These are phyloP conservation scores for Penicillium polonicum DNA, from an alignment of 2,329 filamentous ascomycete species.

Conservation along the genomic window DNA sequence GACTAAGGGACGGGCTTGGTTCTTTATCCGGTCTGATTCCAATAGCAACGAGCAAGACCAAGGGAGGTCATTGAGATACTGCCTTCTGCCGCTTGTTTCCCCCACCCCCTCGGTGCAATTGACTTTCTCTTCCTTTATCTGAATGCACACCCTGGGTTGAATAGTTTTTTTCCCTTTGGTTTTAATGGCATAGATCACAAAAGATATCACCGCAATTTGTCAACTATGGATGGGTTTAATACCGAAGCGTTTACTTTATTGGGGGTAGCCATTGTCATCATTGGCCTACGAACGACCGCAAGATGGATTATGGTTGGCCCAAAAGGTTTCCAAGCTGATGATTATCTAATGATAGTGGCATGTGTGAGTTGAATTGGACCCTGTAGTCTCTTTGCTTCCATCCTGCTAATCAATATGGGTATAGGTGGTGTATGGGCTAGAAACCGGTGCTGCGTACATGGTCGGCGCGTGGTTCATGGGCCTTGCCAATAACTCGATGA, in stretches of 20 bases:
- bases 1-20: slow-evolving; percentile 13
- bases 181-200: neutral
- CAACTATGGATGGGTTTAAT: slow-evolving; percentile 35
- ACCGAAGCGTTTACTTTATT: slow-evolving; percentile 54
- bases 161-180: neutral
- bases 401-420: neutral
- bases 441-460: slow-evolving; percentile 52
- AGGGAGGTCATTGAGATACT: slow-evolving; percentile 9
- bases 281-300: slow-evolving; percentile 52
- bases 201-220: neutral
- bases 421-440: slow-evolving; percentile 52
- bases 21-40: slow-evolving; percentile 26
- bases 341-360: slow-evolving; percentile 59
- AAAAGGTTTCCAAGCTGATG: slow-evolving; percentile 55
- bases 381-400: neutral
- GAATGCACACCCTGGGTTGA: slow-evolving; percentile 10
- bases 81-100: slow-evolving; percentile 1
- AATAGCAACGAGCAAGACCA: slow-evolving; percentile 19
- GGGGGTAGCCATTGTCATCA: slow-evolving; percentile 51
- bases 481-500: slow-evolving; percentile 59
- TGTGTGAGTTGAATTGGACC: slow-evolving; percentile 42
- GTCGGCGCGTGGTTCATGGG: slow-evolving; percentile 52
- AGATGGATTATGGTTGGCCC: slow-evolving; percentile 51
- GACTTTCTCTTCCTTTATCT: slow-evolving; percentile 17
- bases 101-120: neutral